Evolutionary conservation across 2,329 filamentous ascomycete genomes (phyloP).

Genomic region (Neophaeococcomyces mojaviensis): DNA sequence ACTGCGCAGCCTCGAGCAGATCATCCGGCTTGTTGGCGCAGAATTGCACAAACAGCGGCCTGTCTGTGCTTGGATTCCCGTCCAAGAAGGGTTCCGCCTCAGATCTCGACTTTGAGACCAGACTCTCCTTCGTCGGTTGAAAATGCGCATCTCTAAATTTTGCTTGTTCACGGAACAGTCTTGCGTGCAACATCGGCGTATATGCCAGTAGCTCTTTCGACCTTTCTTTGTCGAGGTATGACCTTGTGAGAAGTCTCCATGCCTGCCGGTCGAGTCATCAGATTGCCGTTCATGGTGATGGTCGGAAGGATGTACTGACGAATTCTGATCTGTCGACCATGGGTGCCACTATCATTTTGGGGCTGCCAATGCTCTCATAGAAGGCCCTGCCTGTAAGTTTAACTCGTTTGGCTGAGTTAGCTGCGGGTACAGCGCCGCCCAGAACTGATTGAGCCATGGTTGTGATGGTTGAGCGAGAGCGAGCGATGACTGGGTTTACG

Average conservation of each 20-base stretch:
- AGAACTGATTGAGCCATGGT: constrained; percentile 14
- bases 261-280: constrained; percentile 50
- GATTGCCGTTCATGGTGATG: constrained; percentile 2
- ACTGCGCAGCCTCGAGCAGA: constrained; percentile 57
- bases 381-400: constrained; percentile 83
- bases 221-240: constrained; percentile 66
- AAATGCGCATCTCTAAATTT: constrained; percentile 76
- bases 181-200: constrained; percentile 92
- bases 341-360: constrained; percentile 82
- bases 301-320: constrained; percentile 46
- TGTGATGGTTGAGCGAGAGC: neutral
- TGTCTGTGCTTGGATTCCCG: constrained; percentile 74
- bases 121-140: constrained; percentile 52
- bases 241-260: constrained; percentile 93
- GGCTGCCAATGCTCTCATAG: constrained; percentile 89
- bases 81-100: constrained; percentile 58
- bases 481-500: neutral
- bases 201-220: constrained; percentile 70
- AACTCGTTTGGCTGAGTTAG: constrained; percentile 3
- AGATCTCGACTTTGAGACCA: constrained; percentile 27
- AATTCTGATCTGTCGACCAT: constrained; percentile 99
- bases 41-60: constrained; percentile 92
- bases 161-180: constrained; percentile 69
- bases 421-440: constrained; percentile 6
- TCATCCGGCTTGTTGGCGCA: constrained; percentile 53